Evolutionary conservation across 192 early-diverging fungal species (phyloP), one percentile per base, ranked within the genome.

Genomic region (Coemansia sp.): DNA sequence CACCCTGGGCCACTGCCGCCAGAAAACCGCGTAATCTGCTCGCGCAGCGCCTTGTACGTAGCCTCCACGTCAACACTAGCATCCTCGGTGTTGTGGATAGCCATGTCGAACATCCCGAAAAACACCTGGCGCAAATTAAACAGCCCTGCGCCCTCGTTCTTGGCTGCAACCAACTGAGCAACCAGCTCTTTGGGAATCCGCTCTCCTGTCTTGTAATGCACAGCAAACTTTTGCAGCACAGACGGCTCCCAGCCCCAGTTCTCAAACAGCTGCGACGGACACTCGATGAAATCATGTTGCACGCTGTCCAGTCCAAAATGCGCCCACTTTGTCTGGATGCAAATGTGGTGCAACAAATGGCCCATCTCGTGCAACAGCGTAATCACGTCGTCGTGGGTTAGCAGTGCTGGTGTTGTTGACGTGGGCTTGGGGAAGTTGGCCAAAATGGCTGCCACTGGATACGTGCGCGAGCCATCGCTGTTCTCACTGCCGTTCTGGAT

Each of bases 301-400:
- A 91, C 83, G 52, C 82, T 75, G 35, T 91, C 89, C 23, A 90
- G 90, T 39, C 88, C 86, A 62, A 92, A 91, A 1, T 87, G 75
- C 5, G 85, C 77, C 53, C 80, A 88, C 68, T 83, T 87, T 9
- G 92, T 89, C 50, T 84, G 70, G 27, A 86, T 85, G 73, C 89
- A 91, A 11, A 93, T 47, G 39, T 81, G 76, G 75, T 82, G 78
- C 56, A 85, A 82, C n/a, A 82, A 70, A 61, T 87, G 85, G 45
- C 90, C 92, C 72, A 94, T 83, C 67, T 92, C 91, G 68, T 92
- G 91, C 75, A 91, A 90, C 25, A 88, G 88, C 11, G 91, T 93
- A 17, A 85, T 67, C 10, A 92, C 88, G 72, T 94, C 92, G 63
- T 85, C 84, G 74, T 94, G 92, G 65, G 88, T 88, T 27, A 93